A percentile compares a stretch with the other conserved stretches of the same genome.
Conservation (phyloP, 2,329 filamentous ascomycete species). For the Fusarium anthophilum region DNA sequence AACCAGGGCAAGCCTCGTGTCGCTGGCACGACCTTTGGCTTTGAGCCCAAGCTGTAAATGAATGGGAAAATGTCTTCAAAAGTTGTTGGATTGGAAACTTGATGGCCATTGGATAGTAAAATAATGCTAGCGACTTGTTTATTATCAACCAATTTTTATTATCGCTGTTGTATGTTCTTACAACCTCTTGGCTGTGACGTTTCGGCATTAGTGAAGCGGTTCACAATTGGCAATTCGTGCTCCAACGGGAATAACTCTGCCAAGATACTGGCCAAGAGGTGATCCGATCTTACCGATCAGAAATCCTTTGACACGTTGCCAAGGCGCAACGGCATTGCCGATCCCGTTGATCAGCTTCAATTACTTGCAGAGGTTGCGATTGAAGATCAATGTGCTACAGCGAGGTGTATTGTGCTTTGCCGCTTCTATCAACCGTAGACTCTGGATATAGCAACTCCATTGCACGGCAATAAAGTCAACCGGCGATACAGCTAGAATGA, state of each 20-base stretch:
- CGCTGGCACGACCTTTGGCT: constrained; percentile 61
- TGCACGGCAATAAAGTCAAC: not conserved
- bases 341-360: constrained; percentile 9
- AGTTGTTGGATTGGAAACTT: not conserved
- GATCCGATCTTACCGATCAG: constrained; percentile 23
- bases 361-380: not conserved
- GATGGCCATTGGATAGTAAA: not conserved
- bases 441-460: not conserved
- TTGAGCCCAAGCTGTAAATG: constrained; percentile 56
- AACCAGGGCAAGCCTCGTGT: constrained; percentile 63
- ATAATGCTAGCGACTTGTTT: constrained; percentile 15
- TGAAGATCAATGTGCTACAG: not conserved
- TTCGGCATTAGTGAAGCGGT: not conserved
- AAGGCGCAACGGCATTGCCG: not conserved
- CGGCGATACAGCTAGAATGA: not conserved
- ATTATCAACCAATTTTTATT: not conserved
- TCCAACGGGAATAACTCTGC: constrained; percentile 8
- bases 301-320: constrained; percentile 2
- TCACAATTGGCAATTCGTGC: not conserved
- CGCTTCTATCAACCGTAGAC: not conserved
- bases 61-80: not conserved
- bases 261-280: not conserved
- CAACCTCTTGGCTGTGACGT: constrained; percentile 5
- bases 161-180: not conserved
- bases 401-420: not conserved